Conservation (phyloP, 2,329 filamentous ascomycete species). For the Curvularia eragrostidis region DNA sequence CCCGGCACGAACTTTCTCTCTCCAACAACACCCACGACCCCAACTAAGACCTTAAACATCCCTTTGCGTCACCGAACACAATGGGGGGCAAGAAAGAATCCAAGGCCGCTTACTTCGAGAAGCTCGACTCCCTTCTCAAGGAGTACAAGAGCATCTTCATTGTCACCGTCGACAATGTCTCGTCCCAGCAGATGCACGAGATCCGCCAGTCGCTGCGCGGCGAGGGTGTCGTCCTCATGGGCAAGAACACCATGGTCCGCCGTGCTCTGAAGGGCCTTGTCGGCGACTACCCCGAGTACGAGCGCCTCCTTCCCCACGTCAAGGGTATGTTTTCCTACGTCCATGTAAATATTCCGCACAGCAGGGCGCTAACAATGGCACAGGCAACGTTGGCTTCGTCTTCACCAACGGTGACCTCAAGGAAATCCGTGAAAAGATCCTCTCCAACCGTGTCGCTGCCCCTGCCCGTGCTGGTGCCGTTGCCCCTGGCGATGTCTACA, state of each 20-base stretch:
- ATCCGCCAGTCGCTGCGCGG: conserved; percentile 91
- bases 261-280: conserved; percentile 97
- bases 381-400: conserved; percentile 93
- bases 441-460: conserved; percentile 95
- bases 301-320: conserved; percentile 94
- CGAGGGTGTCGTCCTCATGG: conserved; percentile 96
- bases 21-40: conserved; percentile 35
- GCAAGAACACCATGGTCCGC: conserved; percentile 99
- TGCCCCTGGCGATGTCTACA: conserved; percentile 89
- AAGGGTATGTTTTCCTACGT: conserved; percentile 62
- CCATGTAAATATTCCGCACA: conserved; percentile 1
- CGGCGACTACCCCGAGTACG: conserved; percentile 90
- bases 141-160: conserved; percentile 98
- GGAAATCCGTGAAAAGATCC: conserved; percentile 88
- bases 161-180: conserved; percentile 93
- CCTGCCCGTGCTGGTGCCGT: conserved; percentile 97
- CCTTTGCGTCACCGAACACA: conserved; percentile 94
- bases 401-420: conserved; percentile 99
- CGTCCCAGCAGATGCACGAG: conserved; percentile 99
- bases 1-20: conserved; percentile 20
- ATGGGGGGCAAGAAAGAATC: conserved; percentile 97
- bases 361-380: conserved; percentile 24
- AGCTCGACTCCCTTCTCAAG: conserved; percentile 97
- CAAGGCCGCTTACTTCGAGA: conserved; percentile 99
- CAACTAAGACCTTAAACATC: conserved; percentile 90